Percentiles rank a stretch among this genome's conserved stretches.
These are phyloP conservation scores for Neurospora pannonica DNA, from an alignment of 495 filamentous ascomycete species.

Conservation along the genomic window DNA sequence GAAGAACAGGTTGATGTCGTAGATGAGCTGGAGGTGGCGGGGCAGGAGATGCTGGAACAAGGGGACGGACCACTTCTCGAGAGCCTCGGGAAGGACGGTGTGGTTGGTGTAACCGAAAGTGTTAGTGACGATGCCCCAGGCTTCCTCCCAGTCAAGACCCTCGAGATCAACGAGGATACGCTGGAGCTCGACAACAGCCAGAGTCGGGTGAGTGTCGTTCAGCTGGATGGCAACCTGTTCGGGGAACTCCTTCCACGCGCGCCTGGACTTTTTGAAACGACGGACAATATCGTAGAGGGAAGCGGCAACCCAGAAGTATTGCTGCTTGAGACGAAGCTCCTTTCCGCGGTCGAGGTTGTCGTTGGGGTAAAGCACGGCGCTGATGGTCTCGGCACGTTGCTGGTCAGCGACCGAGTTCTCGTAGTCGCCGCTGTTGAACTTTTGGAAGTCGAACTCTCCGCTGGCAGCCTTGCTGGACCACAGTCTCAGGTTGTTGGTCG, in stretches of 20 bases:
- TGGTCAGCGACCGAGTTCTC: slow-evolving; percentile 95
- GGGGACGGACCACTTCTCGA: slow-evolving; percentile 97
- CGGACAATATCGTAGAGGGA: slow-evolving; percentile 93
- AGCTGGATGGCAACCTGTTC: slow-evolving; percentile 96
- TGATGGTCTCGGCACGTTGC: slow-evolving; percentile 94
- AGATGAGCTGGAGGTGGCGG: slow-evolving; percentile 94
- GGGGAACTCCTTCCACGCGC: slow-evolving; percentile 83
- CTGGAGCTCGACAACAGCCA: slow-evolving; percentile 91
- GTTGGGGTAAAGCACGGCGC: slow-evolving; percentile 93
- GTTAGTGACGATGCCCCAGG: slow-evolving; percentile 65
- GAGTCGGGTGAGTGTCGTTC: slow-evolving; percentile 94
- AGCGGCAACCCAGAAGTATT: slow-evolving; percentile 99
- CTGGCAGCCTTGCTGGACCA: slow-evolving; percentile 97
- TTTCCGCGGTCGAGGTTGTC: slow-evolving; percentile 95
- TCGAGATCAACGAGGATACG: slow-evolving; percentile 86
- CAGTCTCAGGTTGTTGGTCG: slow-evolving; percentile 90
- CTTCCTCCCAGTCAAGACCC: slow-evolving; percentile 86
- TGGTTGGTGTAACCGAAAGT: slow-evolving; percentile 96
- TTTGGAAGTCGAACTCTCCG: slow-evolving; percentile 98
- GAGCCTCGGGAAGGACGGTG: slow-evolving; percentile 89
- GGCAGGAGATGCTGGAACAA: slow-evolving; percentile 87
- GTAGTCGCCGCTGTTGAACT: slow-evolving; percentile 97
- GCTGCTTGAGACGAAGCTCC: slow-evolving; percentile 94
- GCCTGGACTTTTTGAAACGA: slow-evolving; percentile 92
- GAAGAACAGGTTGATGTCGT: slow-evolving; percentile 95